Evolutionary conservation across 169 alveolate species (phyloP).

Genomic region (Miamiensis avidus): DNA sequence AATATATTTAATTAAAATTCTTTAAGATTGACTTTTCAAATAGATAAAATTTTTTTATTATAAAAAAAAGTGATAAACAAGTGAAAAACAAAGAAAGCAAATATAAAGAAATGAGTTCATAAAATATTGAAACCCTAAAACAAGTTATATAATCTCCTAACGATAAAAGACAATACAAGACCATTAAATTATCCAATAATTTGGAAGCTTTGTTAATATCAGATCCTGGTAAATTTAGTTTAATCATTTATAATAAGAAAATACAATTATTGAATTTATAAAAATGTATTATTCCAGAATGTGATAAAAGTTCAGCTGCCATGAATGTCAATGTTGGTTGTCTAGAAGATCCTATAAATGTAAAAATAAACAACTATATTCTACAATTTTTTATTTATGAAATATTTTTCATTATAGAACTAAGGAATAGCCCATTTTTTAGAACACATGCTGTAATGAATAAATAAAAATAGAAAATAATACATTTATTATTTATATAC

Average conservation of each 20-base stretch:
- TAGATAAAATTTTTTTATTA: no score
- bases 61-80: no score
- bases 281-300: slow-evolving; percentile 21
- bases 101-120: neutral
- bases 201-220: slow-evolving; percentile 51
- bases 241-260: neutral
- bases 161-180: slow-evolving; percentile 58
- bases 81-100: no score
- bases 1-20: no score
- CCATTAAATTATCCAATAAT: slow-evolving; percentile 48
- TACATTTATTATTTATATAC: no score
- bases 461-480: no score
- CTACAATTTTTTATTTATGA: neutral
- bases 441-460: slow-evolving; percentile 95
- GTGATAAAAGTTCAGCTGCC: slow-evolving; percentile 77
- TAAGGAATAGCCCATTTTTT: slow-evolving; percentile 93
- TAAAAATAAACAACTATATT: slow-evolving; percentile 1
- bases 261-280: no score
- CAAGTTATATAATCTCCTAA: slow-evolving; percentile 17
- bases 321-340: slow-evolving; percentile 84
- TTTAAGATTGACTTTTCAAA: no score
- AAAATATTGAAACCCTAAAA: neutral
- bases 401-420: neutral
- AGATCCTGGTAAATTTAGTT: slow-evolving; percentile 41
- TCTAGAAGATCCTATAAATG: slow-evolving; percentile 81